Evolutionary conservation across 352 stramenopile species (phyloP), one percentile per base, ranked within the genome.

Genomic region (Pythium utonaiense): DNA sequence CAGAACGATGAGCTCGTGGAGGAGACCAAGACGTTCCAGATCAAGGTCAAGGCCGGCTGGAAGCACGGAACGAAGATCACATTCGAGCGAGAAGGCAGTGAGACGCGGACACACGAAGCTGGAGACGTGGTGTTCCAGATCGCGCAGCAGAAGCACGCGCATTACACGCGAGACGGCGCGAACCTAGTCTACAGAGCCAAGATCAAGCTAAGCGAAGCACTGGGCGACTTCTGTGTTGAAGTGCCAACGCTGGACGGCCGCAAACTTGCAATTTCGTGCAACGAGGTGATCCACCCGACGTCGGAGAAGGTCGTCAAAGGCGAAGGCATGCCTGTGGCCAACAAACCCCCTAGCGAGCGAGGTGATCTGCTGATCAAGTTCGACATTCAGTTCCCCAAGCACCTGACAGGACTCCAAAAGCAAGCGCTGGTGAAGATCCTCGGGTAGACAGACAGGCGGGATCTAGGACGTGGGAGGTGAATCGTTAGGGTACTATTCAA

Each of bases 161-260:
- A 82, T 3, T 99, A 97, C 70, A 84, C 91, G 38, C 84, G 96
- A 22, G 88, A 98, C 55, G 90, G 92, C 8, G 78, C 97, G 54
- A 80, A 98, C 62, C 77, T 99, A 25, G 83, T 97, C 45, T 97
- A 90, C 64, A 96, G 75, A 4, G 91, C 96, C 50, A 95, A 95
- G 64, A 89, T 99, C 60, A 95, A 94, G 52, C 84, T 99, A 8
- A 96, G 96, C 30, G 95, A 99, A 67, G 96, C 96, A 28, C 88
- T 99, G 56, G 75, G 93, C 41, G 96, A 98, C 65, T 98, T 96
- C 65, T 95, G 74, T 53, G 78, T 98, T 3, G 77, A 96, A 41
- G 86, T 99, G n/a, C 90, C 78, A n/a, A 97, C 98, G 61, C 71
- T 99, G 17, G 96, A 99, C 64, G 92, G 91, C 27, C 89, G 95